A percentile compares a stretch with the other conserved stretches of the same genome.
These are phyloP conservation scores for Pelargonium cotyledonis DNA, from an alignment of 441 rosid species.

Conservation along the genomic window DNA sequence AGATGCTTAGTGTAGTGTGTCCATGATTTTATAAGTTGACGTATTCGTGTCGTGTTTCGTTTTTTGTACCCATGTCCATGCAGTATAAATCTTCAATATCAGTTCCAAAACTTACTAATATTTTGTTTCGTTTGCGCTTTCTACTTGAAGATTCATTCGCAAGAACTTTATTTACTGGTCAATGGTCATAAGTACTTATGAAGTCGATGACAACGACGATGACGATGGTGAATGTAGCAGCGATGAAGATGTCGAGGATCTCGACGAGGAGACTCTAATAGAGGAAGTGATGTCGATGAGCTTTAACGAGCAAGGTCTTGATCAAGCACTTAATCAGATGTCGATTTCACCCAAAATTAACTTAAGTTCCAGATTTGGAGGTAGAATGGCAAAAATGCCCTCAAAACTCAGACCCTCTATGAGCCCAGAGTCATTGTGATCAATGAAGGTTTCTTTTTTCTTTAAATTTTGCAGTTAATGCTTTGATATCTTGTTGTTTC, in stretches of 20 bases:
- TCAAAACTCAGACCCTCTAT: slow-evolving; percentile 66
- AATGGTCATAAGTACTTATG: slow-evolving; percentile 42
- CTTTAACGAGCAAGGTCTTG: slow-evolving; percentile 27
- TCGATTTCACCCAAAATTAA: slow-evolving; percentile 56
- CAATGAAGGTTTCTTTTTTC: neutral
- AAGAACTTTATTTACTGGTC: slow-evolving; percentile 61
- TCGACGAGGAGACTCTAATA: slow-evolving; percentile 26
- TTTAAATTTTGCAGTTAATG: too few relatives aligned
- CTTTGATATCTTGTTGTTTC: too few relatives aligned
- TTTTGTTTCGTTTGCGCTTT: neutral
- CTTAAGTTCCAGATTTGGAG: slow-evolving; percentile 28
- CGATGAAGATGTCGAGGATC: slow-evolving; percentile 39
- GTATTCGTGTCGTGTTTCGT: too few relatives aligned
- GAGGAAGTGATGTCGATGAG: slow-evolving; percentile 37
- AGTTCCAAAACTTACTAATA: too few relatives aligned
- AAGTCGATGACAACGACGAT: slow-evolving; percentile 19
- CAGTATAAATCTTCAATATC: too few relatives aligned
- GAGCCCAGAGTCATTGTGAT: slow-evolving; percentile 56
- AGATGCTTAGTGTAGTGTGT: too few relatives aligned
- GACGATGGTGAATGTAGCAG: slow-evolving; percentile 28
- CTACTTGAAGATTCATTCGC: slow-evolving; percentile 41
- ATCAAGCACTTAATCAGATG: slow-evolving; percentile 51
- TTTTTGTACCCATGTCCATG: too few relatives aligned
- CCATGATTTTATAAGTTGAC: too few relatives aligned
- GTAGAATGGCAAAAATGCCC: slow-evolving; percentile 45